A percentile compares a stretch with the other conserved stretches of the same genome.
Evolutionary conservation across 257 asterid genomes (phyloP).

Genomic region (Solanum piurae): DNA sequence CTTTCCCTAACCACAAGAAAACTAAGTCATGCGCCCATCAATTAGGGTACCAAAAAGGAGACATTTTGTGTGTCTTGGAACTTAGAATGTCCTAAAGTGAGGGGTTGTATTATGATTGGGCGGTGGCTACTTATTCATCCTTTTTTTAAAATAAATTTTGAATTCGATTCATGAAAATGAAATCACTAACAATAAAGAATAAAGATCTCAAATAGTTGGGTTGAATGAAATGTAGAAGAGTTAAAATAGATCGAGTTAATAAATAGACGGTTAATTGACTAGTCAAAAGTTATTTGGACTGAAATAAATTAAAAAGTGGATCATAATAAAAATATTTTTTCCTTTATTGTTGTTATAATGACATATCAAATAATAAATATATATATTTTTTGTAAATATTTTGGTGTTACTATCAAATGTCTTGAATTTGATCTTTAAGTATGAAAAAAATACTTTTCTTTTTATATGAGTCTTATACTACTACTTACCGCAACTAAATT

Average conservation of each 20-base stretch:
- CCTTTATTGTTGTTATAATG: neutral
- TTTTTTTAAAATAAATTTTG: neutral
- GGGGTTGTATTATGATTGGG: neutral
- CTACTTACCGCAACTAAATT: no score
- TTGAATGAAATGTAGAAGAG: neutral
- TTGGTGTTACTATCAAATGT: no score
- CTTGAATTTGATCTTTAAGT: neutral
- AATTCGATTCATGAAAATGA: neutral
- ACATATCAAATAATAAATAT: neutral
- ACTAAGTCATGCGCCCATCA: neutral
- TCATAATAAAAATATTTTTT: neutral
- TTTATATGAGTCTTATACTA: neutral
- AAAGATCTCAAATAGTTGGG: neutral
- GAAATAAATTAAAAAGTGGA: neutral
- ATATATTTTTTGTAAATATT: no score
- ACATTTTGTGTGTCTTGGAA: constrained; percentile 11
- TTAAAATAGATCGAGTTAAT: neutral
- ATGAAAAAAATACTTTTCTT: neutral
- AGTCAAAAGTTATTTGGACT: neutral
- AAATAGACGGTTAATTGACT: neutral
- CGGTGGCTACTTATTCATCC: accelerated
- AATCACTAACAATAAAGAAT: neutral
- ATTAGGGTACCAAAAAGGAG: neutral
- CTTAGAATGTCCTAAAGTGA: neutral
- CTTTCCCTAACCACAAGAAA: neutral